Evolutionary conservation across 1,284 basidiomycete species (phyloP).

Genomic region (Leucoagaricus sp.): DNA sequence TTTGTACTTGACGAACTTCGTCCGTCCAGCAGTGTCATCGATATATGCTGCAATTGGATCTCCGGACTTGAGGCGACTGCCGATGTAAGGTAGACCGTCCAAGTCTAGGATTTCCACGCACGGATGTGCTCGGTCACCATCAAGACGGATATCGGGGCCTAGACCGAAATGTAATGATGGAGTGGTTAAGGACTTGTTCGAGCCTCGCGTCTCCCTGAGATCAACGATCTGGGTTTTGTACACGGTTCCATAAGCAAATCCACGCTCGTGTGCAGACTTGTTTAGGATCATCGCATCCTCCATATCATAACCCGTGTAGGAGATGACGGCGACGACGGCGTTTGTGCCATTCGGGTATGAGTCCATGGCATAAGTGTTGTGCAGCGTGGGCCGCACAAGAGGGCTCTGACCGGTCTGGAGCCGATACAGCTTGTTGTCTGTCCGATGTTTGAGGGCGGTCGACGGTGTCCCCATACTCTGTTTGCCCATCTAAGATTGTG

Average conservation of each 20-base stretch:
- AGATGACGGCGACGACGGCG: slow-evolving; percentile 98
- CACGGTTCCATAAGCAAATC: slow-evolving; percentile 95
- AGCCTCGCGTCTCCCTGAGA: slow-evolving; percentile 78
- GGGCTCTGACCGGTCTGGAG: slow-evolving; percentile 96
- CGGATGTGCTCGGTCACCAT: slow-evolving; percentile 56
- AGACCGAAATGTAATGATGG: slow-evolving; percentile 86
- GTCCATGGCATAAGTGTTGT: slow-evolving; percentile 98
- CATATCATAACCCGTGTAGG: slow-evolving; percentile 99
- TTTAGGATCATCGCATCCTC: slow-evolving; percentile 99
- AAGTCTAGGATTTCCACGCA: slow-evolving; percentile 69
- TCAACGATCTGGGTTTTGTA: slow-evolving; percentile 97
- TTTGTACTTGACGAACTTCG: slow-evolving; percentile 94
- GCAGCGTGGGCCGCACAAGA: slow-evolving; percentile 88
- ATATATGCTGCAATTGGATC: slow-evolving; percentile 86
- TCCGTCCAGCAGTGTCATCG: slow-evolving; percentile 85
- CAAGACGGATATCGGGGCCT: slow-evolving; percentile 70
- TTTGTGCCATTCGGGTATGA: slow-evolving; percentile 98
- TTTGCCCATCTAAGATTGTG: slow-evolving; percentile 95
- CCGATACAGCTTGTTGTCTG: slow-evolving; percentile 98
- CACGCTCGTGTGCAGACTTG: slow-evolving; percentile 97
- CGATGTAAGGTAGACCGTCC: slow-evolving; percentile 88
- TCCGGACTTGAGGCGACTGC: slow-evolving; percentile 71
- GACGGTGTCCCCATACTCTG: slow-evolving; percentile 99
- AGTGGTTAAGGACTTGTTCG: slow-evolving; percentile 51
- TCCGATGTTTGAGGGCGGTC: slow-evolving; percentile 87